Evolutionary conservation across 2,329 filamentous ascomycete species (phyloP).

Genomic region (Byssoonygena ceratinophila): DNA sequence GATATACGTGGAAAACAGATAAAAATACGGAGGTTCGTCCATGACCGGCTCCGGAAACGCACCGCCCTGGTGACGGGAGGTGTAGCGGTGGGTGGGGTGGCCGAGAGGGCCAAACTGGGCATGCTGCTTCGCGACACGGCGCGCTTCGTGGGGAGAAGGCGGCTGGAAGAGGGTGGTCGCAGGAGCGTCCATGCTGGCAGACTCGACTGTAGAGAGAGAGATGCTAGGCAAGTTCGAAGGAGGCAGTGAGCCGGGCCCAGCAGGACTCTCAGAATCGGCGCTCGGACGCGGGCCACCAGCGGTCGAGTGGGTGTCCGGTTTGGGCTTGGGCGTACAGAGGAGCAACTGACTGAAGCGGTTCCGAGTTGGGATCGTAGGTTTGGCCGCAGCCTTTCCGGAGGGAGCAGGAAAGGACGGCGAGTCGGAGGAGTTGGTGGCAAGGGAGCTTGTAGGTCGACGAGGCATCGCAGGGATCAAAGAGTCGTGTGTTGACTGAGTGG

Average conservation of each 20-base stretch:
- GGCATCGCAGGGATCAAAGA: conserved; percentile 43
- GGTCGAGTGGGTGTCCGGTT: conserved; percentile 59
- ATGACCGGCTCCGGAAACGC: conserved; percentile 74
- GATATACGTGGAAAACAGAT: conserved; percentile 93
- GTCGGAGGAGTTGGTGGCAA: conserved; percentile 42
- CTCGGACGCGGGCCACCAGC: conserved; percentile 40
- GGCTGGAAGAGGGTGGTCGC: conserved; percentile 76
- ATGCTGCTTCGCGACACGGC: conserved; percentile 63
- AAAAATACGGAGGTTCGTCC: conserved; percentile 95
- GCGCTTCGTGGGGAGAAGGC: conserved; percentile 70
- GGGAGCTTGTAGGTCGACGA: conserved; percentile 51
- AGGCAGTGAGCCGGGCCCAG: conserved; percentile 57
- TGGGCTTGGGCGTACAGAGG: conserved; percentile 66
- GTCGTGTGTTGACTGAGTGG: too few relatives aligned
- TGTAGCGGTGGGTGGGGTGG: conserved; percentile 72
- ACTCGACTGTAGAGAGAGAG: conserved; percentile 74
- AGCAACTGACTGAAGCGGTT: conserved; percentile 76
- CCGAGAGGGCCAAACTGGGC: conserved; percentile 84
- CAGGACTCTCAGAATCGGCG: conserved; percentile 39
- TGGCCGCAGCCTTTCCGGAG: conserved; percentile 44
- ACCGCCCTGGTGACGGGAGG: conserved; percentile 74
- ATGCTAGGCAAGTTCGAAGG: conserved; percentile 78
- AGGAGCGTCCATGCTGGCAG: conserved; percentile 56
- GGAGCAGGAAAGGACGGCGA: conserved; percentile 23
- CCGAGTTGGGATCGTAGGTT: conserved; percentile 47